phyloP scores from a whole-genome alignment of 202 grass and related monocot species.

The Carex arenaria region DNA sequence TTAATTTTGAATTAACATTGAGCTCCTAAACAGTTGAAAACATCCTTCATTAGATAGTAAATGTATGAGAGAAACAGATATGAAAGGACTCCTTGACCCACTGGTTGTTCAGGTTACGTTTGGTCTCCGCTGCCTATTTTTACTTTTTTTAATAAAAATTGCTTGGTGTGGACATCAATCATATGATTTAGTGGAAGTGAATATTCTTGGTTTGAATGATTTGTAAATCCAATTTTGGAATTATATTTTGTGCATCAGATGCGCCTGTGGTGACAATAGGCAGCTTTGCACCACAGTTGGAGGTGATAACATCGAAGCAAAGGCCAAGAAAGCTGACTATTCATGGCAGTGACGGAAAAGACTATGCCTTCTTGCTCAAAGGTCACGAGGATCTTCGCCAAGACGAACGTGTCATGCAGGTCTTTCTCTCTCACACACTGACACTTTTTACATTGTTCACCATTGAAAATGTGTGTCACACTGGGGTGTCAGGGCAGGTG shows the following conservation, averaged over 20 bases:
- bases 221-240: slow-evolving; percentile 6
- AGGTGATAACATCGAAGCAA: slow-evolving; percentile 95
- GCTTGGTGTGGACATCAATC: neutral
- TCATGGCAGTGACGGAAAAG: slow-evolving; percentile 86
- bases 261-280: slow-evolving; percentile 73
- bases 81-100: neutral
- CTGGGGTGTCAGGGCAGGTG: neutral
- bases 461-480: neutral
- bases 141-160: neutral
- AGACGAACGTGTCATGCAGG: slow-evolving; percentile 99
- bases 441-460: neutral
- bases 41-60: neutral
- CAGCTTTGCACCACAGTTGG: slow-evolving; percentile 82
- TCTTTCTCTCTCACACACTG: slow-evolving; percentile 18
- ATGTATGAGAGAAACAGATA: neutral
- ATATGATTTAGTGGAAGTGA: neutral
- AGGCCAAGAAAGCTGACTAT: slow-evolving; percentile 93
- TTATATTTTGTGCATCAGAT: slow-evolving; percentile 46
- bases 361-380: slow-evolving; percentile 98
- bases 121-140: neutral
- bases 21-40: neutral
- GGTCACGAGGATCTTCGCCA: slow-evolving; percentile 98
- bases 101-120: neutral
- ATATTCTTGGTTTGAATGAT: neutral
- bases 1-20: neutral